Conservation (phyloP, 352 stramenopile species). For the Phytophthora nicotianae region DNA sequence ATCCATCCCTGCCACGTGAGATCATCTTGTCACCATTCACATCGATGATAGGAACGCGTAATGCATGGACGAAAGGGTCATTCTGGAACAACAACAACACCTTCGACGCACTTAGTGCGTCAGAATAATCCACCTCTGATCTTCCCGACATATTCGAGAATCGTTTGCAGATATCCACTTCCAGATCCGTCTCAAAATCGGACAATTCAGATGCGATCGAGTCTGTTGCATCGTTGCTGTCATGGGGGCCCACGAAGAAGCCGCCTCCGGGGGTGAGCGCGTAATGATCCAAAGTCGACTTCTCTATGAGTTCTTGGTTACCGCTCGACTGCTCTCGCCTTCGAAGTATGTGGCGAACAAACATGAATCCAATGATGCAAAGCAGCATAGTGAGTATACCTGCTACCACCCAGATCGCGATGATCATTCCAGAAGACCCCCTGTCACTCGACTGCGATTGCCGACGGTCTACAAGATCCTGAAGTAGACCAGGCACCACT, state of each 20-base stretch:
- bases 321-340: constrained; percentile 1
- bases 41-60: constrained; percentile 63
- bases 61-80: constrained; percentile 44
- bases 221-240: constrained; percentile 19
- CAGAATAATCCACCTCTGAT: constrained; percentile 42
- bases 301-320: constrained; percentile 16
- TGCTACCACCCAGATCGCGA: constrained; percentile 36
- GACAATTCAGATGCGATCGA: constrained; percentile 25
- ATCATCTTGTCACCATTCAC: constrained; percentile 45
- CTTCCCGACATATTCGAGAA: constrained; percentile 11
- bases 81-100: constrained; percentile 59
- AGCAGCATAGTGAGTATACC: constrained; percentile 25
- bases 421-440: constrained; percentile 12
- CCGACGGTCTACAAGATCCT: constrained; percentile 14
- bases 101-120: constrained; percentile 50
- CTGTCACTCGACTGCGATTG: constrained; percentile 5
- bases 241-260: constrained; percentile 20
- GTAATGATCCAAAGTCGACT: constrained; percentile 22
- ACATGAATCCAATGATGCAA: constrained; percentile 19
- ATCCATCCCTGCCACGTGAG: constrained; percentile 37
- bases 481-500: constrained; percentile 31
- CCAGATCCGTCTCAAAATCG: constrained; percentile 26
- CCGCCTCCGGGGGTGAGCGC: constrained; percentile 17
- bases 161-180: constrained; percentile 20
- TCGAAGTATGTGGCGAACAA: constrained; percentile 19